These are phyloP conservation scores for Blastobotrys terrestris DNA, from an alignment of 805 yeast species.

Conservation along the genomic window DNA sequence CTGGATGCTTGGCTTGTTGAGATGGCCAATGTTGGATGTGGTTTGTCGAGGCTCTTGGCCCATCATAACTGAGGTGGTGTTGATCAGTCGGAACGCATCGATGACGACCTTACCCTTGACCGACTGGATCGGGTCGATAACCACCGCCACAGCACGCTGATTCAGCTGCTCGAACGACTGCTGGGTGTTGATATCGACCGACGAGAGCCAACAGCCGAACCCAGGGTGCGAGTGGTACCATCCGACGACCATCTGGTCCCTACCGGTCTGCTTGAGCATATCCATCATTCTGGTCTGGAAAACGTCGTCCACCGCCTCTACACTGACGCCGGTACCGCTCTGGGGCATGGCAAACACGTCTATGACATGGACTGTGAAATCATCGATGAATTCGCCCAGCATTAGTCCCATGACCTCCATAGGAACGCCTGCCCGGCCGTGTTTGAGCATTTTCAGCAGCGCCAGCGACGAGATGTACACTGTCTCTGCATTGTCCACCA, in stretches of 20 bases:
- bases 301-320: conserved; percentile 98
- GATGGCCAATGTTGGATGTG: conserved; percentile 89
- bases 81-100: conserved; percentile 94
- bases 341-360: conserved; percentile 99
- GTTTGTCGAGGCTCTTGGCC: conserved; percentile 98
- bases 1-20: conserved; percentile 94
- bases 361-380: conserved; percentile 91
- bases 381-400: conserved; percentile 98
- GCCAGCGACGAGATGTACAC: conserved; percentile 96
- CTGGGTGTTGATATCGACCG: conserved; percentile 96
- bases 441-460: conserved; percentile 90
- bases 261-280: conserved; percentile 97
- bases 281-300: conserved; percentile 99
- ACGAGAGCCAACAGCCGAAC: conserved; percentile 98
- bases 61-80: conserved; percentile 80
- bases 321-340: conserved; percentile 91
- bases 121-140: conserved; percentile 96
- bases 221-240: conserved; percentile 99
- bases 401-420: conserved; percentile 94
- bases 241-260: conserved; percentile 98
- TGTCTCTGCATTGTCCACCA: conserved; percentile 92
- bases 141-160: conserved; percentile 96
- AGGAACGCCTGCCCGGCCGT: conserved; percentile 76
- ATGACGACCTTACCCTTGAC: conserved; percentile 98
- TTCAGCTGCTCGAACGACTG: conserved; percentile 96